Evolutionary conservation across 345 rosid species (phyloP).

Genomic region (Populus pruinosa): DNA sequence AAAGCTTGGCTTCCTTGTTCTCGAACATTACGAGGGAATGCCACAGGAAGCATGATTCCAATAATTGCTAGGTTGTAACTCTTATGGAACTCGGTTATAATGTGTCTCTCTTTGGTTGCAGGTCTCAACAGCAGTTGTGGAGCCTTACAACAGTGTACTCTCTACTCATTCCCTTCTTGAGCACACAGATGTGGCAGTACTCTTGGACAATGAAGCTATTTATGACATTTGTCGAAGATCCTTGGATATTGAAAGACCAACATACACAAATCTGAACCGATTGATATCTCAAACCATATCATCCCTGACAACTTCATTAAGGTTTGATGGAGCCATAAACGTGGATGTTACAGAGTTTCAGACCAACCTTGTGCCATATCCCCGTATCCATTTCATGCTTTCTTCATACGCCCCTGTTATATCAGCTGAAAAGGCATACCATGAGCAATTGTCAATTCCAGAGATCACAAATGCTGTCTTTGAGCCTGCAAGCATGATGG

Average conservation of each 20-base stretch:
- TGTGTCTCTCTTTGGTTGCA: not conserved
- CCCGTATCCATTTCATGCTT: conserved; percentile 40
- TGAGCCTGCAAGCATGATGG: conserved; percentile 41
- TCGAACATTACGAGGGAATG: not conserved
- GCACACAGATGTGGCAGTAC: conserved; percentile 37
- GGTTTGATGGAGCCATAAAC: conserved; percentile 40
- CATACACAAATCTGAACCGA: conserved; percentile 37
- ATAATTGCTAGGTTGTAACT: not conserved
- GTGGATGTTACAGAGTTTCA: conserved; percentile 38
- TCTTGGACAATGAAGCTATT: conserved; percentile 38
- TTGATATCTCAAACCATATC: conserved; percentile 37
- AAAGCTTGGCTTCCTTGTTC: not conserved
- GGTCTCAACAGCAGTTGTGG: conserved; percentile 42
- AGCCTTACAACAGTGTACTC: conserved; percentile 40
- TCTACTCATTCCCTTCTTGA: conserved; percentile 38
- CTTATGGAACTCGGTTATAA: not conserved
- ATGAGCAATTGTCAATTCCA: conserved; percentile 34
- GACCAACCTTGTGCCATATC: conserved; percentile 40
- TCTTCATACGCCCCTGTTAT: conserved; percentile 40
- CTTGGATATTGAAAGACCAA: conserved; percentile 34
- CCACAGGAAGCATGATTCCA: not conserved
- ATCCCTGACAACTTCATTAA: conserved; percentile 33
- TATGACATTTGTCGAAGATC: conserved; percentile 37
- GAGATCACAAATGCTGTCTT: conserved; percentile 41
- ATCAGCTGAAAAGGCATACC: conserved; percentile 36